Evolutionary conservation across 768 basidiomycete genomes (phyloP).

Genomic region (Wakefieldia striispora): DNA sequence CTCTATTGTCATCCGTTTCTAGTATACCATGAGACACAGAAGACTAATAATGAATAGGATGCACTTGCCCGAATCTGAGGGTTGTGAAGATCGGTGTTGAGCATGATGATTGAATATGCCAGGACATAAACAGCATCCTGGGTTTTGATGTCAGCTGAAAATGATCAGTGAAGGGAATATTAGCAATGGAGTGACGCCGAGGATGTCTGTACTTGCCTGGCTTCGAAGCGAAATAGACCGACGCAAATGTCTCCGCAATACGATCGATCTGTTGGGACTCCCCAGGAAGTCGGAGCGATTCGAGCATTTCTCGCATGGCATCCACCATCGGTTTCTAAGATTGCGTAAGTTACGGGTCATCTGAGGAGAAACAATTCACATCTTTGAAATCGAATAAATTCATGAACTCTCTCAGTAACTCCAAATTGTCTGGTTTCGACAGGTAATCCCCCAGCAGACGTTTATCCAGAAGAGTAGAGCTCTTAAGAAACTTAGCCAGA

Average conservation of each 20-base stretch:
- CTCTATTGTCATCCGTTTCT: constrained; percentile 97
- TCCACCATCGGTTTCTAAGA: constrained; percentile 90
- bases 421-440: constrained; percentile 83
- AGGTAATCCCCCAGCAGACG: constrained; percentile 91
- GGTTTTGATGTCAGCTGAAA: constrained; percentile 77
- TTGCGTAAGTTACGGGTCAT: constrained; percentile 1
- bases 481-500: constrained; percentile 85
- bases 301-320: constrained; percentile 92
- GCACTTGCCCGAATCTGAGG: constrained; percentile 80
- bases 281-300: constrained; percentile 91
- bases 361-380: constrained; percentile 43
- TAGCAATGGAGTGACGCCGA: background rate
- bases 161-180: background rate
- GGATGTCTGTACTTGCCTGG: constrained; percentile 52
- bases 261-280: constrained; percentile 92
- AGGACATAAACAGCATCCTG: constrained; percentile 94
- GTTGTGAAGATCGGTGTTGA: constrained; percentile 96
- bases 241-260: constrained; percentile 94
- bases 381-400: constrained; percentile 85
- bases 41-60: background rate
- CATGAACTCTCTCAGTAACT: constrained; percentile 84
- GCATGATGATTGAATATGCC: constrained; percentile 94
- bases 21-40: constrained; percentile 6
- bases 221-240: constrained; percentile 79
- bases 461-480: constrained; percentile 84